phyloP scores from a whole-genome alignment of 495 filamentous ascomycete genomes.

The Podospora anserina region DNA sequence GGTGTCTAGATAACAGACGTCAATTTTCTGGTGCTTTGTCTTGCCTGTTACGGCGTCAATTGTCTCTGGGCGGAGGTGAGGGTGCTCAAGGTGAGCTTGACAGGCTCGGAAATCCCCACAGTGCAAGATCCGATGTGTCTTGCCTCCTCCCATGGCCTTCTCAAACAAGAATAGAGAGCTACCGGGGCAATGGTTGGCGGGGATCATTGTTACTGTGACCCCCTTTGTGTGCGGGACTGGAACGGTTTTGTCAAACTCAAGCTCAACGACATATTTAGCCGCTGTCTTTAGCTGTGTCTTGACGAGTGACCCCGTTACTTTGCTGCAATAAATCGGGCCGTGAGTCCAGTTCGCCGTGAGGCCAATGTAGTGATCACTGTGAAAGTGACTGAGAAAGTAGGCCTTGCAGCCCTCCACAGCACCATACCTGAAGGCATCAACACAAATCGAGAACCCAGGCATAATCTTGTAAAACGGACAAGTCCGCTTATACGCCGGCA shows the following conservation, averaged over 20 bases:
- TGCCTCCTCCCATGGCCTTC: constrained; percentile 61
- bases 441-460: constrained; percentile 84
- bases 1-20: constrained; percentile 94
- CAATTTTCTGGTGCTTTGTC: constrained; percentile 76
- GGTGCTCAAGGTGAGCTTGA: constrained; percentile 79
- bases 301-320: constrained; percentile 85
- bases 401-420: constrained; percentile 87
- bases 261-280: constrained; percentile 75
- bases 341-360: constrained; percentile 85
- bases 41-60: constrained; percentile 65
- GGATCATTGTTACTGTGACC: constrained; percentile 87
- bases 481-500: constrained; percentile 80
- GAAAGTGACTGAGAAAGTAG: constrained; percentile 97
- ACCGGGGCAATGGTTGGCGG: constrained; percentile 94
- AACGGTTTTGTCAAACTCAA: constrained; percentile 79
- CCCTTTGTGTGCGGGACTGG: constrained; percentile 78
- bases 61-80: constrained; percentile 70
- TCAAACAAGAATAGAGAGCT: constrained; percentile 93
- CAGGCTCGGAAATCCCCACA: constrained; percentile 96
- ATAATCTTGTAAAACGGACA: constrained; percentile 99
- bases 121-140: constrained; percentile 76
- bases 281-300: constrained; percentile 81
- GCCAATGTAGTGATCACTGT: constrained; percentile 95
- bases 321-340: constrained; percentile 94
- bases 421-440: constrained; percentile 95